A percentile compares a stretch with the other conserved stretches of the same genome.
Conservation (phyloP, 192 early-diverging fungal species). For the Rhizophagus sp. region DNA sequence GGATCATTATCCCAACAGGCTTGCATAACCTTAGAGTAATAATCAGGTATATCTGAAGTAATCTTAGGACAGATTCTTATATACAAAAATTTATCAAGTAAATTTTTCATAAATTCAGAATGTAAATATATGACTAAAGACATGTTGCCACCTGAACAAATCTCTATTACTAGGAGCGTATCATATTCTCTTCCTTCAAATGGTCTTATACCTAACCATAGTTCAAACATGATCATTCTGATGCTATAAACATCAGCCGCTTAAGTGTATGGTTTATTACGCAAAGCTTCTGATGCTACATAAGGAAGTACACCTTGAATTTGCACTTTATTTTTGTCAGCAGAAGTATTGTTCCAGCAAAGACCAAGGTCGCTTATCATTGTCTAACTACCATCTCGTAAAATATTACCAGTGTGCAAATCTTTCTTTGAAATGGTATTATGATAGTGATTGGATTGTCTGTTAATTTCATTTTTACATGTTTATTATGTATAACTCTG, state of each 20-base stretch:
- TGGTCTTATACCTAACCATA: background rate
- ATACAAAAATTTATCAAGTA: background rate
- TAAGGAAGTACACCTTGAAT: background rate
- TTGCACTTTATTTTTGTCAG: background rate
- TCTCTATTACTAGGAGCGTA: background rate
- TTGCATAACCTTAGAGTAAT: background rate
- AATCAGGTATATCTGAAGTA: background rate
- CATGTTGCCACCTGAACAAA: background rate
- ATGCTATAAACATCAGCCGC: conserved; percentile 14
- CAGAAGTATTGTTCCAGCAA: background rate
- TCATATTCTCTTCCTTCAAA: background rate
- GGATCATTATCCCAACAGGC: background rate
- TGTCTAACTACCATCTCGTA: background rate
- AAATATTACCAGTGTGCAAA: conserved; percentile 7
- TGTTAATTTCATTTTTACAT: too few relatives aligned
- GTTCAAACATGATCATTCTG: conserved; percentile 17
- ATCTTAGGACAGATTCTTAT: background rate
- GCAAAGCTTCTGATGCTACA: conserved; percentile 6
- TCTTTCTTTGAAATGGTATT: background rate
- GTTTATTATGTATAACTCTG: background rate
- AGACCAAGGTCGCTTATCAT: conserved; percentile 13
- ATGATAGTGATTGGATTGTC: too few relatives aligned
- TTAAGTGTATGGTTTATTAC: background rate
- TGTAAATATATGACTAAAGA: background rate
- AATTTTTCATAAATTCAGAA: too few relatives aligned